phyloP scores from a whole-genome alignment of 1,139 yeast species.

The Taphrina flavorubra region DNA sequence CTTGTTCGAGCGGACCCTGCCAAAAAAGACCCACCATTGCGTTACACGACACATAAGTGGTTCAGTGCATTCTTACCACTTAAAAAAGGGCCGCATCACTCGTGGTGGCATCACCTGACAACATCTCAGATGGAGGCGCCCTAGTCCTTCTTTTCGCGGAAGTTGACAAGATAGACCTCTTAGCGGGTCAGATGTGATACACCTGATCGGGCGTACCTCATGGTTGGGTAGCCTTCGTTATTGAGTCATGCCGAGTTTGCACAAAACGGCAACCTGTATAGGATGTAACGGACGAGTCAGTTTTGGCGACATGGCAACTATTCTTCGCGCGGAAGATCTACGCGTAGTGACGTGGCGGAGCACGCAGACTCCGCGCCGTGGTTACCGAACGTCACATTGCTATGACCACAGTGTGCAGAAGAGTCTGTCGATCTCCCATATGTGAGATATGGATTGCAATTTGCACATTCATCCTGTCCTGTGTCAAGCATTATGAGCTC shows the following conservation, averaged over 20 bases:
- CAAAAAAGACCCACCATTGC: background rate
- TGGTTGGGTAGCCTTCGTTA: background rate
- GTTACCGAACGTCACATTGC: background rate
- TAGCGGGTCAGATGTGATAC: background rate
- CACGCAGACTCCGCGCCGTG: constrained; percentile 3
- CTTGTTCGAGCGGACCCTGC: background rate
- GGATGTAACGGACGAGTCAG: too few relatives aligned
- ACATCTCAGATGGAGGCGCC: constrained; percentile 4
- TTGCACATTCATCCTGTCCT: background rate
- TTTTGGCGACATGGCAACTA: background rate
- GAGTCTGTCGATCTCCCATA: background rate
- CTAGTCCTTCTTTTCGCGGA: background rate
- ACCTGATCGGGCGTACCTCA: background rate
- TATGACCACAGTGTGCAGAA: constrained; percentile 5
- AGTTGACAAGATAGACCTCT: background rate
- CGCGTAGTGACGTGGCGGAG: background rate
- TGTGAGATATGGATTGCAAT: background rate
- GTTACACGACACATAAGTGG: background rate
- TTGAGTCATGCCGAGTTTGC: background rate
- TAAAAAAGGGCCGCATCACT: constrained; percentile 4
- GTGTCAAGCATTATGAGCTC: background rate
- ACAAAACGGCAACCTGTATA: background rate
- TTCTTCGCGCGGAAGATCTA: constrained; percentile 1
- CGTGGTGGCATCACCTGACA: constrained; percentile 17
- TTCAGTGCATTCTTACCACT: background rate